Evolutionary conservation across 2,329 filamentous ascomycete species (phyloP).

Genomic region (Periconia digitata): DNA sequence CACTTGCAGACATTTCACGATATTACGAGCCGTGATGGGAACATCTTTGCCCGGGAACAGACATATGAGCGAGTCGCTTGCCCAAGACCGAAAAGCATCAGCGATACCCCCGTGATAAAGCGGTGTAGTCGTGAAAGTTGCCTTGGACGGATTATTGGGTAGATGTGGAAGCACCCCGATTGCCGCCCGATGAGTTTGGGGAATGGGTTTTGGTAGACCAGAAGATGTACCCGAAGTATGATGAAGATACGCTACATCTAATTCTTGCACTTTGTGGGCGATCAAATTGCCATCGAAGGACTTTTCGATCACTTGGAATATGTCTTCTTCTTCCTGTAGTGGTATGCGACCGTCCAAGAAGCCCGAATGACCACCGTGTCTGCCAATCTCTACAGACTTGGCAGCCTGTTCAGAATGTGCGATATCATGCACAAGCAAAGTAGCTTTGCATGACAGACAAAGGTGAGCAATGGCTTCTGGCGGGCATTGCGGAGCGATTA

Average conservation of each 20-base stretch:
- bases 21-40: conserved; percentile 59
- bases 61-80: conserved; percentile 61
- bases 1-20: conserved; percentile 51
- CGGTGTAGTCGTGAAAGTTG: conserved; percentile 66
- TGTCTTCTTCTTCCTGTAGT: conserved; percentile 19
- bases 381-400: conserved; percentile 21
- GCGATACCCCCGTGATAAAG: conserved; percentile 67
- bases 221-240: conserved; percentile 68
- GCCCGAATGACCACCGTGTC: conserved; percentile 6
- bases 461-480: conserved; percentile 55
- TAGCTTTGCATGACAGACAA: conserved; percentile 50
- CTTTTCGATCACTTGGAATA: conserved; percentile 23
- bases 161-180: conserved; percentile 59
- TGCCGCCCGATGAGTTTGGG: conserved; percentile 58
- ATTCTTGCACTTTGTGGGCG: conserved; percentile 16
- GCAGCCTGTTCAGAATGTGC: conserved; percentile 37
- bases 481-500: conserved; percentile 57
- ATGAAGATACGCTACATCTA: conserved; percentile 58
- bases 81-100: conserved; percentile 64
- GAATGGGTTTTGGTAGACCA: conserved; percentile 64
- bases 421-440: conserved; percentile 51
- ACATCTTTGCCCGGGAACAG: conserved; percentile 60
- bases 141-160: conserved; percentile 30
- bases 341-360: conserved; percentile 18
- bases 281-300: conserved; percentile 7